A percentile compares a stretch with the other conserved stretches of the same genome.
phyloP scores from a whole-genome alignment of 139 green algal genomes.

The Asterochloris erici region DNA sequence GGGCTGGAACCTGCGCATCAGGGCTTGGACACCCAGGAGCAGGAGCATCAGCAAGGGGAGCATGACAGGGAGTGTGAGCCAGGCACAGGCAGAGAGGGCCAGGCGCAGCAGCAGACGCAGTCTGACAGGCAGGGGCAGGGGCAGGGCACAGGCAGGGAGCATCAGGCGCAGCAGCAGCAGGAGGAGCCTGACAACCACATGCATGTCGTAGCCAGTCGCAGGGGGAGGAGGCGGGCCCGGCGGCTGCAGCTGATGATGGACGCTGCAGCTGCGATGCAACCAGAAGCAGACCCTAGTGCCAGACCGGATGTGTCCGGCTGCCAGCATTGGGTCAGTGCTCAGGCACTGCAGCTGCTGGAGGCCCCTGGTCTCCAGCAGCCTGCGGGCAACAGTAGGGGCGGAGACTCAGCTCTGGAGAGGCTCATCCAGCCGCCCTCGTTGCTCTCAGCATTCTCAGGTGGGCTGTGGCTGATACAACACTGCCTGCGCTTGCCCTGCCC shows the following conservation, averaged over 20 bases:
- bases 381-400: not conserved
- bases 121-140: not conserved
- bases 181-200: not conserved
- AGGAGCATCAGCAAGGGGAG: too few relatives aligned
- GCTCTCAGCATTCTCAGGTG: not conserved
- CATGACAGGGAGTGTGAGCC: too few relatives aligned
- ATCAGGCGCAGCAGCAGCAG: not conserved
- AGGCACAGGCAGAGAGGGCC: not conserved
- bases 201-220: not conserved
- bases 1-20: too few relatives aligned
- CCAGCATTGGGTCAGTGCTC: too few relatives aligned
- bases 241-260: too few relatives aligned
- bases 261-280: not conserved
- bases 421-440: not conserved
- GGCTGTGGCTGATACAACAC: not conserved
- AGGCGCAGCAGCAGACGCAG: not conserved
- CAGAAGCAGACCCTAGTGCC: not conserved
- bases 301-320: not conserved
- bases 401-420: not conserved
- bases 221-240: too few relatives aligned
- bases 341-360: too few relatives aligned
- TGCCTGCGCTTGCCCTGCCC: not conserved
- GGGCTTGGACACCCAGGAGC: too few relatives aligned
- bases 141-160: not conserved
- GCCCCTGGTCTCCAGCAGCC: too few relatives aligned